Evolutionary conservation across 306 rosid genomes (phyloP).

Genomic region (Acacia crassicarpa): DNA sequence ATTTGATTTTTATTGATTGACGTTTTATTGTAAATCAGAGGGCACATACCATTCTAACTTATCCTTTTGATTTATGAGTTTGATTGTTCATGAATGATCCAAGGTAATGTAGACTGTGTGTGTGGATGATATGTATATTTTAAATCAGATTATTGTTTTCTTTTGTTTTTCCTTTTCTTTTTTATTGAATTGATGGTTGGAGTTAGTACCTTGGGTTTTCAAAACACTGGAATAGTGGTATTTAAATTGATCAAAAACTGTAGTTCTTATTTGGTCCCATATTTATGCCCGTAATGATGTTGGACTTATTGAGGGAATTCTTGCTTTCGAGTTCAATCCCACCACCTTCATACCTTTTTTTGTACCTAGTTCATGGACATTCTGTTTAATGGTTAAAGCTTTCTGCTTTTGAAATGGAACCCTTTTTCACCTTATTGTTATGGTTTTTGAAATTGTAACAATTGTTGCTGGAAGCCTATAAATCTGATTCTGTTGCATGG

Average conservation of each 20-base stretch:
- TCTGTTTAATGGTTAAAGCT: not conserved
- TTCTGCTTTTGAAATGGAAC: not conserved
- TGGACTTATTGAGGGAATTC: not conserved
- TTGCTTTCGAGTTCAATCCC: not conserved
- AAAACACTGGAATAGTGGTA: not conserved
- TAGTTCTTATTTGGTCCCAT: not conserved
- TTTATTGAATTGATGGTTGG: not conserved
- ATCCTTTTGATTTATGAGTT: not conserved
- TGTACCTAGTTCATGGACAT: not conserved
- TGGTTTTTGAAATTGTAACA: not conserved
- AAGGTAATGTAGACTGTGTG: not conserved
- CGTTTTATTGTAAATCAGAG: not conserved
- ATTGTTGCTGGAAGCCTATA: not conserved
- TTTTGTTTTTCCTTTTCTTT: not conserved
- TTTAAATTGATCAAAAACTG: not conserved
- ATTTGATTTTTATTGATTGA: not conserved
- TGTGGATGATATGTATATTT: not conserved
- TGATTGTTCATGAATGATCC: not conserved
- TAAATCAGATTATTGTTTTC: not conserved
- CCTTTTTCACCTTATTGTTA: not conserved
- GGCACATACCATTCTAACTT: not conserved
- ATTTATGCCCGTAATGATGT: not conserved
- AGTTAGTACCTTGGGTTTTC: not conserved
- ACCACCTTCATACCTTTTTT: not conserved
- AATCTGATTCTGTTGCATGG: not conserved